Evolutionary conservation across 306 rosid species (phyloP).

Genomic region (Lathyrus aphaca): DNA sequence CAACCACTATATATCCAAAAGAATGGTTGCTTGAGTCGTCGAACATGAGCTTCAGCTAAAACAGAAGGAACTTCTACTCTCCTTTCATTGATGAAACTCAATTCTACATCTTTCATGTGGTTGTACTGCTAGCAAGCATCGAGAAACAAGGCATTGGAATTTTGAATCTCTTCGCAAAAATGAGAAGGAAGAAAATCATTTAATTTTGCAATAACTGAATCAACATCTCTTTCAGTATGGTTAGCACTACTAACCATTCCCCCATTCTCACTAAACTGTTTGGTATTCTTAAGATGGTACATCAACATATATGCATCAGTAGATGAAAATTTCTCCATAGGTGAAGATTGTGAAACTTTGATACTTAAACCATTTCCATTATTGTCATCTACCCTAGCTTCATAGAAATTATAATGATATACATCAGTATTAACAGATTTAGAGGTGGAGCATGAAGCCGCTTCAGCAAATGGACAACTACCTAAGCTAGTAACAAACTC

Average conservation of each 20-base stretch:
- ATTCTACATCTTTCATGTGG: constrained; percentile 63
- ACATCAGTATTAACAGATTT: constrained; percentile 58
- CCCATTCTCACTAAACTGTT: constrained; percentile 39
- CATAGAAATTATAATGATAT: constrained; percentile 44
- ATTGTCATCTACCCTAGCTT: constrained; percentile 50
- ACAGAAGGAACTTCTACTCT: constrained; percentile 83
- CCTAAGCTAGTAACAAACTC: constrained; percentile 85
- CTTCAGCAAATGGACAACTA: constrained; percentile 79
- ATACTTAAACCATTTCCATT: constrained; percentile 61
- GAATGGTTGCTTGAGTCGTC: constrained; percentile 62
- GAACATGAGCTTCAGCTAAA: constrained; percentile 83
- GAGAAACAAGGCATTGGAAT: constrained; percentile 57
- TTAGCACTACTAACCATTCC: constrained; percentile 42
- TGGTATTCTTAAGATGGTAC: constrained; percentile 66
- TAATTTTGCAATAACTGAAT: constrained; percentile 45
- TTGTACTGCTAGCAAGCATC: constrained; percentile 64
- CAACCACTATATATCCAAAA: constrained; percentile 84
- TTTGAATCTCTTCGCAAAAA: constrained; percentile 72
- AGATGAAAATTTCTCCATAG: constrained; percentile 67
- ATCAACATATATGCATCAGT: constrained; percentile 94
- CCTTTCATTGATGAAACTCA: constrained; percentile 62
- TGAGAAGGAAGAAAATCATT: constrained; percentile 60
- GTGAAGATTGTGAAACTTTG: constrained; percentile 49
- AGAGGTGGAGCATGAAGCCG: constrained; percentile 38
- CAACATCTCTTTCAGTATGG: constrained; percentile 48